A percentile compares a stretch with the other conserved stretches of the same genome.
Conservation (phyloP, 768 basidiomycete genomes). For the Leucocoprinus birnbaumii region DNA sequence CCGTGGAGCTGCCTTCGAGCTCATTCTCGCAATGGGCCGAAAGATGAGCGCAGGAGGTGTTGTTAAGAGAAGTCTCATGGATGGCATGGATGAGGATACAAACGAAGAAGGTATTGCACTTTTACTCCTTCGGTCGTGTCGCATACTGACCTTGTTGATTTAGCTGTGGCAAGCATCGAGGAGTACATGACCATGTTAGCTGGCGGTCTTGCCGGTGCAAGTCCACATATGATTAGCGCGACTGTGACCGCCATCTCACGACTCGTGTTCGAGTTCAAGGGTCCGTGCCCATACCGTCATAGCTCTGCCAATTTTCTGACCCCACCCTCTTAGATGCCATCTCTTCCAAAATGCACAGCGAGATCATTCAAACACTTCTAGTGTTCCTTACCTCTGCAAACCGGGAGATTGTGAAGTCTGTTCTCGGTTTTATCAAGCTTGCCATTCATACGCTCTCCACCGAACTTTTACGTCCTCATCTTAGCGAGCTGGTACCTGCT, state of each 20-base stretch:
- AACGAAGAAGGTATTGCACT: slow-evolving; percentile 41
- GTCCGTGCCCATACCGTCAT: slow-evolving; percentile 35
- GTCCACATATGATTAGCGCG: slow-evolving; percentile 98
- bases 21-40: slow-evolving; percentile 86
- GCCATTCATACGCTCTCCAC: slow-evolving; percentile 80
- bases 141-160: slow-evolving; percentile 1
- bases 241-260: slow-evolving; percentile 93
- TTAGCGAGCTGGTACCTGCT: slow-evolving; percentile 76
- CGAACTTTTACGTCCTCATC: slow-evolving; percentile 71
- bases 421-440: slow-evolving; percentile 93
- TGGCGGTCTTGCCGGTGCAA: slow-evolving; percentile 89
- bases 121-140: slow-evolving; percentile 8
- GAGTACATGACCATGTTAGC: slow-evolving; percentile 98
- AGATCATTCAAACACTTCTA: slow-evolving; percentile 82
- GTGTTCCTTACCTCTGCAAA: slow-evolving; percentile 93
- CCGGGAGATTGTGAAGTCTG: slow-evolving; percentile 96
- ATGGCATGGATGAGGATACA: slow-evolving; percentile 79
- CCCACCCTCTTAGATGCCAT: slow-evolving; percentile 51
- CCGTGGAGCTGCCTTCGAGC: slow-evolving; percentile 83
- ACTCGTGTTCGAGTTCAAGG: slow-evolving; percentile 94
- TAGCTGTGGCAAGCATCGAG: slow-evolving; percentile 71
- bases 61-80: slow-evolving; percentile 72
- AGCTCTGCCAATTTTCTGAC: neutral
- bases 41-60: slow-evolving; percentile 89
- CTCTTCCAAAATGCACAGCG: slow-evolving; percentile 68